phyloP scores from a whole-genome alignment of 495 filamentous ascomycete genomes.

The Penicillium nucicola region DNA sequence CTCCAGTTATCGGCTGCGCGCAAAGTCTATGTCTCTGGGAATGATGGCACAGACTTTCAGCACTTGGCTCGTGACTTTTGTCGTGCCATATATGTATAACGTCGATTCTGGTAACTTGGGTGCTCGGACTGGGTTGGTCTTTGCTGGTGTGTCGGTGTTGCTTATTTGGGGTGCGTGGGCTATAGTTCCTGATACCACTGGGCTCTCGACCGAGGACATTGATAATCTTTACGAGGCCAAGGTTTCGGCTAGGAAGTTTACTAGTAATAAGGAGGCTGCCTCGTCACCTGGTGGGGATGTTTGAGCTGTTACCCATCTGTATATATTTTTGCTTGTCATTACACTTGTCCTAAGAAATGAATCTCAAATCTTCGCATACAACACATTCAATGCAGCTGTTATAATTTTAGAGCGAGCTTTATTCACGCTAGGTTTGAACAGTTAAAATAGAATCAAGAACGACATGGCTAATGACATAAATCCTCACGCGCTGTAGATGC shows the following conservation, averaged over 20 bases:
- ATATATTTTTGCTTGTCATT: too few species aligned
- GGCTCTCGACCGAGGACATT: constrained; percentile 13
- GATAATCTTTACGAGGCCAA: constrained; percentile 17
- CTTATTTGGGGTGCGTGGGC: constrained; percentile 7
- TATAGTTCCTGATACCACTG: constrained; percentile 13
- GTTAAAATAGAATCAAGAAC: too few species aligned
- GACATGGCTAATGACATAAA: neutral
- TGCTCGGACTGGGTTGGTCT: constrained; percentile 13
- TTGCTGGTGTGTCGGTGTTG: constrained; percentile 10
- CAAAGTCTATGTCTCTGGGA: constrained; percentile 13
- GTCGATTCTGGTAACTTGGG: constrained; percentile 17
- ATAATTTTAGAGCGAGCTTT: too few species aligned
- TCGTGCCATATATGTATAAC: constrained; percentile 17
- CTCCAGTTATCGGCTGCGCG: constrained; percentile 11
- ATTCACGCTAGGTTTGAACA: too few species aligned
- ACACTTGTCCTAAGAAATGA: too few species aligned
- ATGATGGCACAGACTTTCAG: constrained; percentile 11
- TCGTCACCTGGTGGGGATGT: too few species aligned
- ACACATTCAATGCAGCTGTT: too few species aligned
- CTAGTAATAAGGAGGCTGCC: constrained; percentile 1
- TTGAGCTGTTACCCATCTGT: too few species aligned
- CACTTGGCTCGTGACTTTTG: constrained; percentile 14
- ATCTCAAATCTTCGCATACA: too few species aligned
- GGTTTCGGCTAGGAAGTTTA: constrained; percentile 6
- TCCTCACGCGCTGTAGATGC: neutral